Evolutionary conservation across 441 rosid species (phyloP), one percentile per base, ranked within the genome.

Genomic region (Hura crepitans): DNA sequence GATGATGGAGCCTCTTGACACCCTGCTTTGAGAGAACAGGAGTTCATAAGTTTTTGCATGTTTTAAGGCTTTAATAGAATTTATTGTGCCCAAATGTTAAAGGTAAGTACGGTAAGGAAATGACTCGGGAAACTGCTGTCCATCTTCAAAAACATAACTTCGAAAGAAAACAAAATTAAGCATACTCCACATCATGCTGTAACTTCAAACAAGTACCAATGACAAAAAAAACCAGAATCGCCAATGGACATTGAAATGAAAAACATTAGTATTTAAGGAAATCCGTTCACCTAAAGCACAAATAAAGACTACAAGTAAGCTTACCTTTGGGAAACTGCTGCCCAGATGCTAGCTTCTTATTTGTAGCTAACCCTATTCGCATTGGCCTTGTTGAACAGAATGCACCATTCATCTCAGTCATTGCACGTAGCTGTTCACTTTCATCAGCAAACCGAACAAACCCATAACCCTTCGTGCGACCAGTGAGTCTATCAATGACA

Each of bases 21-120:
- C 87, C 97, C 97, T 93, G 98, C 95, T 91, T 84, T 77, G 81
- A 85, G 86, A 94, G 87, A 91, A 87, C 83, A 91, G 80, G 82
- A 81, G 80, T 83, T 79, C 86, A 88, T 92, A 81, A 92, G 92
- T 80, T 75, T 83, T 81, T 76, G 80, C 81, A 76, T 57, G 62
- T 76, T 81, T 83, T 63, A 60, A 79, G 67, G 77, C 72, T 51
- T 81, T 77, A 68, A 84, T 63, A 77, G 64, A 74, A 81, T 74
- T 81, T 70, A 81, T 61, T 61, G 85, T 58, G 76, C 83, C 96
- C 86, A 85, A 77, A 73, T 76, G 72, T 76, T 62, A 84, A 83
- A 82, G 83, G 80, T 68, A 80, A 81, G 72, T 63, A 76, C 74
- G 72, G 84, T 84, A 81, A 78, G 81, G 85, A 83, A 82, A 81